Evolutionary conservation across 352 stramenopile genomes (phyloP).

Genomic region (Phytophthora pinifolia): DNA sequence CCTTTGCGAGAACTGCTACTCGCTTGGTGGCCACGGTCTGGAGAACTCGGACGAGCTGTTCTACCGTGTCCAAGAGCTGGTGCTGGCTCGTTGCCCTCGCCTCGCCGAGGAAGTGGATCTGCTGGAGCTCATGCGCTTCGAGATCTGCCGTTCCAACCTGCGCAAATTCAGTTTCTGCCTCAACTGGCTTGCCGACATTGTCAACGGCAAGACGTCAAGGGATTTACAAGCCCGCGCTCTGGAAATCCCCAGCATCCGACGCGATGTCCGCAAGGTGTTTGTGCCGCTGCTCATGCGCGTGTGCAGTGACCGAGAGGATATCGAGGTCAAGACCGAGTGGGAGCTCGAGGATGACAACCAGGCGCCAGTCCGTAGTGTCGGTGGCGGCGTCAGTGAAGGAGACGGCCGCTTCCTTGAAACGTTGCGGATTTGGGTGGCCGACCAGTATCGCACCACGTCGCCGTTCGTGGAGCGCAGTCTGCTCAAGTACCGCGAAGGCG

Average conservation of each 20-base stretch:
- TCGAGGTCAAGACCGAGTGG: conserved; percentile 87
- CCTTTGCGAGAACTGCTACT: conserved; percentile 83
- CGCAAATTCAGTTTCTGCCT: conserved; percentile 86
- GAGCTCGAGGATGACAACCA: conserved; percentile 78
- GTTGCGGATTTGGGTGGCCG: conserved; percentile 82
- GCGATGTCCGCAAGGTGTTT: conserved; percentile 80
- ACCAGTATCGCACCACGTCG: conserved; percentile 85
- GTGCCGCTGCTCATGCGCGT: conserved; percentile 77
- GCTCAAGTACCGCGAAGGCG: conserved; percentile 77
- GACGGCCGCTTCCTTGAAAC: conserved; percentile 78
- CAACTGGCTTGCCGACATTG: conserved; percentile 83
- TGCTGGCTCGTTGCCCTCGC: conserved; percentile 61
- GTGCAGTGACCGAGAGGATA: conserved; percentile 77
- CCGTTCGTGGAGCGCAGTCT: conserved; percentile 84
- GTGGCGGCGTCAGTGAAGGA: conserved; percentile 57
- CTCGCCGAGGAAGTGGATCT: conserved; percentile 67
- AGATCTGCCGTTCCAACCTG: conserved; percentile 85
- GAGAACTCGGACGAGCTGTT: conserved; percentile 88
- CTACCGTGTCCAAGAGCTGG: conserved; percentile 78
- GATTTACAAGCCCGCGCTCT: conserved; percentile 75
- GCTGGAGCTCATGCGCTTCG: conserved; percentile 81
- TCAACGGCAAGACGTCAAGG: conserved; percentile 73
- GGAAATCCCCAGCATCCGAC: conserved; percentile 78
- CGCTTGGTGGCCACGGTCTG: conserved; percentile 74
- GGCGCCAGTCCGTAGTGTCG: conserved; percentile 62